phyloP scores from a whole-genome alignment of 257 asterid species.

The Perilla frutescens region DNA sequence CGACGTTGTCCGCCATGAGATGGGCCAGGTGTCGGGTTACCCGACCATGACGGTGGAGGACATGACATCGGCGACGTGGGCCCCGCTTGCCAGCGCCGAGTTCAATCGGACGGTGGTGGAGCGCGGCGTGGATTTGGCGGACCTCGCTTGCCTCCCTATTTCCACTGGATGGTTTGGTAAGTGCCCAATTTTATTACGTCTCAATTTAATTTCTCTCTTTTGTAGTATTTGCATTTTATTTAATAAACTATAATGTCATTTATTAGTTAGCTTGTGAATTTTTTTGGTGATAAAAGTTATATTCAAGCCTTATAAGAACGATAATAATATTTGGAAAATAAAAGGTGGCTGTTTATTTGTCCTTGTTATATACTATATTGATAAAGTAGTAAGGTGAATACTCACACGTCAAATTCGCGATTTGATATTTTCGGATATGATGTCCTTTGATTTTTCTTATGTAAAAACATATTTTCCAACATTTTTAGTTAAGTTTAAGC shows the following conservation, averaged over 20 bases:
- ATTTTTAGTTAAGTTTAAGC: neutral
- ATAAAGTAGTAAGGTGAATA: no score
- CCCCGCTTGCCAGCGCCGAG: conserved; percentile 70
- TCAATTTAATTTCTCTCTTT: neutral
- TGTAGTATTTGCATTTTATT: neutral
- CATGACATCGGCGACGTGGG: conserved; percentile 71
- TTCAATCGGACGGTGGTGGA: conserved; percentile 80
- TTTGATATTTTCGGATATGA: neutral
- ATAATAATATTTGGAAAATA: neutral
- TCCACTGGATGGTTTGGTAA: conserved; percentile 92
- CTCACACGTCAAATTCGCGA: neutral
- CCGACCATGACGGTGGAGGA: conserved; percentile 94
- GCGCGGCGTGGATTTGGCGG: conserved; percentile 85
- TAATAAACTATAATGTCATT: no score
- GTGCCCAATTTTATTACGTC: neutral
- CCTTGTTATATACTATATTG: no score
- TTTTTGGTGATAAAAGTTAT: neutral
- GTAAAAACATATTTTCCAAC: neutral
- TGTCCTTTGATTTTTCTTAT: neutral
- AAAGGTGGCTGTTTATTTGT: no score
- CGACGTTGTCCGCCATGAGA: conserved; percentile 50
- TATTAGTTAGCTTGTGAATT: neutral
- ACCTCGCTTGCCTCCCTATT: conserved; percentile 85
- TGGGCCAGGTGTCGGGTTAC: conserved; percentile 60
- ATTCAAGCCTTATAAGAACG: no score